Evolutionary conservation across 2,329 filamentous ascomycete species (phyloP), one percentile per base, ranked within the genome.

Genomic region (Zymoseptoria tritici): DNA sequence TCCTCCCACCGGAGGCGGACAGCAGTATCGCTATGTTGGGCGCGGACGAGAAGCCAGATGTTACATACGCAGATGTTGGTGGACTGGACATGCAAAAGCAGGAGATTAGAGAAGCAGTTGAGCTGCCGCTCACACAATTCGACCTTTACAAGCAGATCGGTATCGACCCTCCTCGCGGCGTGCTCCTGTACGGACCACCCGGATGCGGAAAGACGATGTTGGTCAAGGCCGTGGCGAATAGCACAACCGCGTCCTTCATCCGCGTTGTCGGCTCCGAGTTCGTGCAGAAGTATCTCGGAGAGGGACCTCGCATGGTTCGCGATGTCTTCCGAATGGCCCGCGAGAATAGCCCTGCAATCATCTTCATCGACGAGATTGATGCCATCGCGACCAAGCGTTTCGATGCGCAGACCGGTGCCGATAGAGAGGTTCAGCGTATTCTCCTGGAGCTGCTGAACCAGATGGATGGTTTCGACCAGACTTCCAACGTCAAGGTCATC

Each of bases 31-130:
- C 94, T 66, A 99, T 99, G 94, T 84, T 99, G 57, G 93, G 93
- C 62, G 84, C 88, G 59, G 90, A 96, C 72, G 94, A 99, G 83
- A 99, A 97, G 83, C 94, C 94, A 36, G 94, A 99, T 76, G 90
- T 99, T 61, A 96, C 92, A 51, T 99, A 99, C 71, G 93, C 92
- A 63, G 94, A 99, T 76, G 94, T 99, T 63, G 94, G 94, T 80
- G 94, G 94, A 54, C 79, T 97, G 66, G 94, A 99, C 72, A 99
- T 99, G 94, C 94, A 99, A 79, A 99, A 99, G 81, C 94, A 99
- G 79, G 94, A 99, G 78, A 99, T 99, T 66, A 85, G 94, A 66
- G 94, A 99, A 79, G 94, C 94, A 9, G 94, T 99, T 57, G 94
- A 99, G 81, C 82, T 99, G 66, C 94, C 94, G 36, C 82, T 99